Conservation (phyloP, 1,139 yeast genomes). For the Yamadazyma kanchanaburiensis region DNA sequence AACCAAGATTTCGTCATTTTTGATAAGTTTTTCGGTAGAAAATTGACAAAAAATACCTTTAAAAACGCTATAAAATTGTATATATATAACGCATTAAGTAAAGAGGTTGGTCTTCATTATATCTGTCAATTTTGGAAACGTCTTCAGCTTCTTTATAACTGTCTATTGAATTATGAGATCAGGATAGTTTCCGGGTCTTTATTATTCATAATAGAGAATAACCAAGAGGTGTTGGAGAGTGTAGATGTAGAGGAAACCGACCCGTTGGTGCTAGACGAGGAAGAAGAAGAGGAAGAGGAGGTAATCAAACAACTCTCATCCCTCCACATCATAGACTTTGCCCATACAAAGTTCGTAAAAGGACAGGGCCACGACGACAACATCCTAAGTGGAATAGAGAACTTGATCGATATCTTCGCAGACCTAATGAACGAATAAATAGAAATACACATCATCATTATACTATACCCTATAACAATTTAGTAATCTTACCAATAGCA, state of each 20-base stretch:
- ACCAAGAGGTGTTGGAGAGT: conserved; percentile 44
- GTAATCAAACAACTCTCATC: conserved; percentile 21
- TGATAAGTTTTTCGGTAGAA: conserved; percentile 72
- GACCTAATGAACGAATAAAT: conserved; percentile 9
- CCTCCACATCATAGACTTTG: conserved; percentile 80
- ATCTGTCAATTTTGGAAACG: conserved; percentile 48
- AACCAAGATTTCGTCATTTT: conserved; percentile 42
- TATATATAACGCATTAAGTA: conserved; percentile 29
- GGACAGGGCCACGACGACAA: conserved; percentile 74
- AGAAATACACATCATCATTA: too few species aligned
- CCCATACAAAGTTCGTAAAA: conserved; percentile 68
- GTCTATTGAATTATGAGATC: conserved; percentile 58
- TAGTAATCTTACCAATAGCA: conserved; percentile 95
- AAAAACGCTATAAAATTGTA: conserved; percentile 49
- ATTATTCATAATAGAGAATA: conserved; percentile 72
- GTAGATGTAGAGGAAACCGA: conserved; percentile 19
- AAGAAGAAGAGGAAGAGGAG: conserved; percentile 30
- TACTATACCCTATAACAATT: conserved; percentile 42
- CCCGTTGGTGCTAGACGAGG: conserved; percentile 31
- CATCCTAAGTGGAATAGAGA: conserved; percentile 63
- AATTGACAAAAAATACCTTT: conserved; percentile 43
- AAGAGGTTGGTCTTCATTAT: conserved; percentile 7
- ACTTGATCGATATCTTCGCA: conserved; percentile 46
- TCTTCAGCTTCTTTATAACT: conserved; percentile 61
- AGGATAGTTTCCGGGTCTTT: conserved; percentile 74